Evolutionary conservation across 2,329 filamentous ascomycete genomes (phyloP), one percentile per base, ranked within the genome.

Genomic region (Sarocladium oryzae): DNA sequence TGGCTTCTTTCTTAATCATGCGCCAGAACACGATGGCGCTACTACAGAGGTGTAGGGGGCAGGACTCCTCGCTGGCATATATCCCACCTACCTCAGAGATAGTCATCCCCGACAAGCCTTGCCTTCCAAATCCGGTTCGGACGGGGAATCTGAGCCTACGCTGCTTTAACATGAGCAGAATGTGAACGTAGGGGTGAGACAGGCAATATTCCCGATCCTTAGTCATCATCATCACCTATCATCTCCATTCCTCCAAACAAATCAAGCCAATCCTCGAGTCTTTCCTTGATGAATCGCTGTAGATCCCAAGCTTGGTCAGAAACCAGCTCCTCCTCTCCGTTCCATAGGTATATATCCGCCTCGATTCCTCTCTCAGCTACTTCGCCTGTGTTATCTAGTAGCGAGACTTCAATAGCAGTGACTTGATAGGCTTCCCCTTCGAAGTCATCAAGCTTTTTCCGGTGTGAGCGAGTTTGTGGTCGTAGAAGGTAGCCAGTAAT

Each of bases 401-500:
- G 18, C 1, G 40, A 26, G 0, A 56, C 56, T 0, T 32, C 41
- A 0, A 61, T 57, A 2, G 48, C 15, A 0, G 55, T 56, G 2
- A 51, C 15, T 2, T 46, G 53, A 26, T 63, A 66, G 0, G 20
- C 8, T n/a, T 63, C 57, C 0, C 62, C 62, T 37, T 68, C 64
- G 23, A 68, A 68, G 15, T 64, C 56, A 30, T 65, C 65, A n/a
- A 67, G 37, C 20, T 65, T 68, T 8, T 54, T 59, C 2, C 64
- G 57, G 30, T 65, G 58, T 0, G 60, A 60, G 1, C n/a, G 50
- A 2, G 56, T 63, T 24, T 61, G 45, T 0, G 58, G 30, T 1
- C 11, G 13, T 0, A 69, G 36, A 0, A 68, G 2, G 41, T 56
- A 62, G 0, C 64, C 62, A 16, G 65, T 58, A 0, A 64, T 55